Base-by-base conservation (phyloP, 495 filamentous ascomycete genomes). In the Symbiotaphrina buchneri region DNA sequence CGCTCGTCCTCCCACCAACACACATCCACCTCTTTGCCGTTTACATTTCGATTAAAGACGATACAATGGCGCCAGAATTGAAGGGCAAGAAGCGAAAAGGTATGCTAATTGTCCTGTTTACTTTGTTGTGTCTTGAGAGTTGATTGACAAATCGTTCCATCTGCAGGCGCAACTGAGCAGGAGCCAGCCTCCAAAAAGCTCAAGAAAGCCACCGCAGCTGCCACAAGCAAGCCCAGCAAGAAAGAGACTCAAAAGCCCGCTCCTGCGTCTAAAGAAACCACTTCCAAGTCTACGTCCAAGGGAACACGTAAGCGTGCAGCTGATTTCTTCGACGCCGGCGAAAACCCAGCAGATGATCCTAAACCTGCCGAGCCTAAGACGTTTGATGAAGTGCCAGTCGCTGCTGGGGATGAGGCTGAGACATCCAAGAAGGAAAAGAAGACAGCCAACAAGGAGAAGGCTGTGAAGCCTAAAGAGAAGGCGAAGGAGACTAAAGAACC, bases 21-120 rank as follows among this genome's bases (percentile, higher is more conserved):
- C 13, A 34, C 21, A n/a, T 5, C 24, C 6, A 30, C 15, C 33
- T n/a, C 11, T 26, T 26, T n/a, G n/a, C n/a, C n/a, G n/a, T n/a
- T 37, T 44, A 40, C 41, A 29, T 31, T 34, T 36, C 33, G 28
- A 28, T 22, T 37, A 33, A 36, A 38, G 31, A 30, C 28, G 13
- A 38, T 29, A 55, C 42, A 52, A 82, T 82, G 76, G 70, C 74
- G 20, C 63, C 70, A 31, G 73, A 74, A 44, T 58, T 63, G 36
- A 72, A 70, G 38, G 59, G 57, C 34, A 76, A 68, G 45, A 81
- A 81, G 56, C 60, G 71, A 46, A 83, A 79, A 58, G 63, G 77
- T 77, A 58, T 32, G 54, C 49, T 18, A 16, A 15, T n/a, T 11
- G 8, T 21, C 14, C 23, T 13, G 21, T 29, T 23, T 21, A 18